These are phyloP conservation scores for Aspergillus piperis DNA, from an alignment of 2,329 filamentous ascomycete genomes.

Conservation along the genomic window DNA sequence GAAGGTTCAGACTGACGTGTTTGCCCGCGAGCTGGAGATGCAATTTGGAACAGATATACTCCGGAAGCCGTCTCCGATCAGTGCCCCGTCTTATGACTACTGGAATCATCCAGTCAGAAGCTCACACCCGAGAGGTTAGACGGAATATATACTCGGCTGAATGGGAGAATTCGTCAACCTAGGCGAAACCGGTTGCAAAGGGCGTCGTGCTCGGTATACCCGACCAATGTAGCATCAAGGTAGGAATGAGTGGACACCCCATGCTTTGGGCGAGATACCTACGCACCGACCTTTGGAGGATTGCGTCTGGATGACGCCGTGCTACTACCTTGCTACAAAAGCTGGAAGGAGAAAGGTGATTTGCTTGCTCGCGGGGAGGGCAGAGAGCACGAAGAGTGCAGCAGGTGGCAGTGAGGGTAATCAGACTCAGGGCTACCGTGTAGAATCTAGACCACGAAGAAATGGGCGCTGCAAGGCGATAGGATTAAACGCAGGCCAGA, in stretches of 20 bases:
- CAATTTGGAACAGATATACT: not conserved
- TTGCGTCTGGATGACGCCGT: not conserved
- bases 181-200: not conserved
- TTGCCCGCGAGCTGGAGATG: not conserved
- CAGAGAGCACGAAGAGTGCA: not conserved
- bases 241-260: not conserved
- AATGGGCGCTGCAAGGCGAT: not conserved
- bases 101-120: not conserved
- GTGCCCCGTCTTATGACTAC: not conserved
- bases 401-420: not conserved
- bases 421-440: conserved; percentile 8
- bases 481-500: not conserved
- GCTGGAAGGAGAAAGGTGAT: not conserved
- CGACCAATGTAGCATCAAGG: not conserved
- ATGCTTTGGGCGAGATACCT: not conserved
- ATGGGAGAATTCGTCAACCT: not conserved
- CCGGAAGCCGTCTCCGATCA: not conserved
- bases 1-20: not conserved
- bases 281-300: not conserved
- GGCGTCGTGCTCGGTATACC: no score
- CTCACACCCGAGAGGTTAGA: not conserved
- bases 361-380: not conserved
- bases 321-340: not conserved
- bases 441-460: conserved; percentile 1
- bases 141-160: not conserved